Conservation (phyloP, 2,329 filamentous ascomycete genomes). For the Xylariaceae sp. region DNA sequence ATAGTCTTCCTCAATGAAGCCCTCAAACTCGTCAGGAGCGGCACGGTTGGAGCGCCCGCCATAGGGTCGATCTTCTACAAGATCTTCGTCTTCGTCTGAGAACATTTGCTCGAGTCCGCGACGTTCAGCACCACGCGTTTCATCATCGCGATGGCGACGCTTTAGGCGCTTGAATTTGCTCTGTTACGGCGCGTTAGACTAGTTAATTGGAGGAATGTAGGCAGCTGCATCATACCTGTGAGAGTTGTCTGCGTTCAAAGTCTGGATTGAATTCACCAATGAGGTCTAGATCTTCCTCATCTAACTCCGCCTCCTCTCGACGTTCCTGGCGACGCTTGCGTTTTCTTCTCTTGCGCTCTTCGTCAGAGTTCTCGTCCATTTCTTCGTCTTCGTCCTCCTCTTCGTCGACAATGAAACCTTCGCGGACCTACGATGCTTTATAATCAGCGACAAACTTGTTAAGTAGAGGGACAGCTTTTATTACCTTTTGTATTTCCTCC, state of each 20-base stretch:
- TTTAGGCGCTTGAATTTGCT: slow-evolving; percentile 96
- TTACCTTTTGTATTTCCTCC: slow-evolving; percentile 71
- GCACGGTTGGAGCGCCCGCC: slow-evolving; percentile 48
- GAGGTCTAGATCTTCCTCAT: slow-evolving; percentile 92
- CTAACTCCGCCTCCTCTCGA: slow-evolving; percentile 80
- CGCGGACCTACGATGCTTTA: slow-evolving; percentile 59
- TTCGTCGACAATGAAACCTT: slow-evolving; percentile 95
- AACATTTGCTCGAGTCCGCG: slow-evolving; percentile 89
- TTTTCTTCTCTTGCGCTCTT: slow-evolving; percentile 64
- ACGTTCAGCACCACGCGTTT: slow-evolving; percentile 56
- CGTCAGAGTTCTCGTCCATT: slow-evolving; percentile 54
- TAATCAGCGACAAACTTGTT: slow-evolving; percentile 12
- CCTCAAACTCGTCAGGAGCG: slow-evolving; percentile 75
- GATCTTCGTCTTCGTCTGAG: slow-evolving; percentile 84
- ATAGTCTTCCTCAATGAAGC: slow-evolving; percentile 96
- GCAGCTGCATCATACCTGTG: slow-evolving; percentile 55
- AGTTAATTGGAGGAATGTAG: background rate
- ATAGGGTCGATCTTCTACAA: slow-evolving; percentile 49
- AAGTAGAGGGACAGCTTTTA: slow-evolving; percentile 22
- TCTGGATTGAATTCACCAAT: slow-evolving; percentile 79
- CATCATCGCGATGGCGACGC: slow-evolving; percentile 75
- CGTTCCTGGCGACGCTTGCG: slow-evolving; percentile 67
- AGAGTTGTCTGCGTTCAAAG: slow-evolving; percentile 58
- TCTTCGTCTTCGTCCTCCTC: slow-evolving; percentile 73
- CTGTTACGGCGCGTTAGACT: slow-evolving; percentile 38